Percentiles rank a stretch among this genome's conserved stretches.
Evolutionary conservation across 2,329 filamentous ascomycete genomes (phyloP).

Genomic region (Leptographium lundbergii): DNA sequence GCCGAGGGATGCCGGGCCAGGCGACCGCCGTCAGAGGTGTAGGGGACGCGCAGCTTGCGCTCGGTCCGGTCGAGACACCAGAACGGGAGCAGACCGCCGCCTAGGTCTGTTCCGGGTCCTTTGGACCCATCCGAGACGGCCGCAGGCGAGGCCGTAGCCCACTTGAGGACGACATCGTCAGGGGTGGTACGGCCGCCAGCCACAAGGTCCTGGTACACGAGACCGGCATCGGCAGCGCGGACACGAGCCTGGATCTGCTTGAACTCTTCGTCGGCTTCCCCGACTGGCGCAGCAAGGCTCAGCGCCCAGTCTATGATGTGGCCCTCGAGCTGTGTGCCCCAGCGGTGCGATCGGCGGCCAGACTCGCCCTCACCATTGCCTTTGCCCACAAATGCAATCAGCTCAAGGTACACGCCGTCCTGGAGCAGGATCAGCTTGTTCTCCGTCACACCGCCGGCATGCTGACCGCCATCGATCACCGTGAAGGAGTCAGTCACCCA

Average conservation of each 20-base stretch:
- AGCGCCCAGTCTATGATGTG: conserved; percentile 49
- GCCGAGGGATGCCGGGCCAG: conserved; percentile 35
- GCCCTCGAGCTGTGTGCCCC: conserved; percentile 39
- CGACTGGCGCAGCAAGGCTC: conserved; percentile 20
- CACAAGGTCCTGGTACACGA: conserved; percentile 34
- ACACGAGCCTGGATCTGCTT: conserved; percentile 24
- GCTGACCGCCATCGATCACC: conserved; percentile 45
- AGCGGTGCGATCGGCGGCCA: conserved; percentile 37
- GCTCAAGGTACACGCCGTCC: conserved; percentile 54
- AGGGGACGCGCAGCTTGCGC: conserved; percentile 41
- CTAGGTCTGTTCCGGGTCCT: conserved; percentile 8
- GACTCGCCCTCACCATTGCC: conserved; percentile 18
- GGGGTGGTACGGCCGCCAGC: conserved; percentile 40
- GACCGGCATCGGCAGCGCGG: conserved; percentile 16
- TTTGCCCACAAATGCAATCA: conserved; percentile 47
- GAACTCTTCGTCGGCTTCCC: conserved; percentile 20
- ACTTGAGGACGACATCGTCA: conserved; percentile 44
- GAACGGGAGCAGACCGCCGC: conserved; percentile 45
- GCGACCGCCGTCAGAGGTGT: conserved; percentile 16
- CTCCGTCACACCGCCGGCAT: conserved; percentile 46
- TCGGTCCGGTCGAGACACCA: conserved; percentile 53
- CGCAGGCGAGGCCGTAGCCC: conserved; percentile 34
- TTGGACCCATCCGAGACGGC: conserved; percentile 14
- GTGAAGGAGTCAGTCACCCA: conserved; percentile 42
- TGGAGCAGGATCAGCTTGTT: conserved; percentile 50